Evolutionary conservation across 768 basidiomycete genomes (phyloP).

Genomic region (Auricularia sp.): DNA sequence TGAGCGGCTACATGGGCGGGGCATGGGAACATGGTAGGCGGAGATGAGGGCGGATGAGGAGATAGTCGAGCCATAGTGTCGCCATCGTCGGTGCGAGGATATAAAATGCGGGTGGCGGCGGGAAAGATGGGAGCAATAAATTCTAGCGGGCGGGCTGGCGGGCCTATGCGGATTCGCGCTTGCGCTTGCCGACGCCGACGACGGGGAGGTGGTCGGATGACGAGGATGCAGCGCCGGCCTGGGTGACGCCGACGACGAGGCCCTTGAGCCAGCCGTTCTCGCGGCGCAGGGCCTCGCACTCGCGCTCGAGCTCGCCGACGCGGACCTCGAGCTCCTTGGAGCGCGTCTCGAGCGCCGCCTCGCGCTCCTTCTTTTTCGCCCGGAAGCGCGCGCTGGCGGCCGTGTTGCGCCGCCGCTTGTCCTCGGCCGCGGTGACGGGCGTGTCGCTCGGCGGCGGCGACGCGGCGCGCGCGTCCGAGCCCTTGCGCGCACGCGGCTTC

Average conservation of each 20-base stretch:
- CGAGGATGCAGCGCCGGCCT: neutral
- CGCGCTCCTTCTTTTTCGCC: slow-evolving; percentile 92
- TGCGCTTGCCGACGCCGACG: neutral
- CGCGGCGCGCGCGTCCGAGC: slow-evolving; percentile 10
- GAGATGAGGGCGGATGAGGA: neutral
- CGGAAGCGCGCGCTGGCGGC: slow-evolving; percentile 90
- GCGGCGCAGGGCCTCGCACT: slow-evolving; percentile 77
- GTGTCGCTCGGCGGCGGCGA: slow-evolving; percentile 13
- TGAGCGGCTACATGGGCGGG: too few relatives aligned
- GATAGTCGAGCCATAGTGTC: neutral
- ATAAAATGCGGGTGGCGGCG: neutral
- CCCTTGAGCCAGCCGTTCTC: slow-evolving; percentile 94
- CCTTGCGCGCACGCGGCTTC: slow-evolving; percentile 35
- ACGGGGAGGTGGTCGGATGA: neutral
- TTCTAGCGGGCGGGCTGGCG: too few relatives aligned
- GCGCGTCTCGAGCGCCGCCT: slow-evolving; percentile 76
- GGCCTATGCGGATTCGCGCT: neutral
- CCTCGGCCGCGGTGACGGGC: slow-evolving; percentile 53
- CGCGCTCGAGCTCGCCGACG: slow-evolving; percentile 76
- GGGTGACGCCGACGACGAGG: slow-evolving; percentile 75
- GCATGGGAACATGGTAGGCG: neutral
- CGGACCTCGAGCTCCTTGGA: slow-evolving; percentile 76
- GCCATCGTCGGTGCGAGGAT: neutral
- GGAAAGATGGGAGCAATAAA: neutral
- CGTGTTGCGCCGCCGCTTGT: slow-evolving; percentile 89